phyloP scores from a whole-genome alignment of 139 green algal genomes.

The Gonium pectorale region DNA sequence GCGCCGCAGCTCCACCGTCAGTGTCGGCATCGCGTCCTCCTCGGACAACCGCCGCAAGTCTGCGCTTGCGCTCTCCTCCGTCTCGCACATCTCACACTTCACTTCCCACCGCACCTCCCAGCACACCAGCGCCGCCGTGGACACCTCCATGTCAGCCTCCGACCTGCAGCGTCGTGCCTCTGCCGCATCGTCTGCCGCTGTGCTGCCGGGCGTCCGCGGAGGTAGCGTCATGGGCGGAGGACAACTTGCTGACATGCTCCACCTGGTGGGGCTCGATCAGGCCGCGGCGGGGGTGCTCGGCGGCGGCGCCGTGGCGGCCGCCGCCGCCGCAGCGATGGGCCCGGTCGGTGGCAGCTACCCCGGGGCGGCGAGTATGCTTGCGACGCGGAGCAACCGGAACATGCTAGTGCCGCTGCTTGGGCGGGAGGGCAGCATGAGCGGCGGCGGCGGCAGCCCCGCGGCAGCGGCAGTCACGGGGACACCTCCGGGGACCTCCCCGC shows the following conservation, averaged over 20 bases:
- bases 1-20: slow-evolving; percentile 12
- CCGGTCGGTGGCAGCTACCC: no score
- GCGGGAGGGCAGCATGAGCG: neutral
- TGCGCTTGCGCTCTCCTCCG: slow-evolving; percentile 23
- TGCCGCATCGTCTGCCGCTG: neutral
- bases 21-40: neutral
- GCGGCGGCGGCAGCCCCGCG: neutral
- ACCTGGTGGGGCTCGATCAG: neutral
- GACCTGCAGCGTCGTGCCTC: slow-evolving; percentile 8
- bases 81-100: slow-evolving; percentile 19
- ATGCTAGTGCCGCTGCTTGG: no score
- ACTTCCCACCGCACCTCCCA: slow-evolving; percentile 20
- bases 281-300: no score
- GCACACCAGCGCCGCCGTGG: neutral
- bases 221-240: neutral
- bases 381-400: no score
- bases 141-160: neutral
- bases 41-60: slow-evolving; percentile 30
- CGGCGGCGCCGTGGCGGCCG: neutral
- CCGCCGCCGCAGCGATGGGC: neutral
- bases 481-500: no score
- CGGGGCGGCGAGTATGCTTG: no score
- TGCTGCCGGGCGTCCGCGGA: no score
- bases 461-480: no score
- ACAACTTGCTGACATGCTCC: slow-evolving; percentile 8